Base-by-base conservation (phyloP, 2,329 filamentous ascomycete genomes). In the Pseudocercospora eumusae region DNA sequence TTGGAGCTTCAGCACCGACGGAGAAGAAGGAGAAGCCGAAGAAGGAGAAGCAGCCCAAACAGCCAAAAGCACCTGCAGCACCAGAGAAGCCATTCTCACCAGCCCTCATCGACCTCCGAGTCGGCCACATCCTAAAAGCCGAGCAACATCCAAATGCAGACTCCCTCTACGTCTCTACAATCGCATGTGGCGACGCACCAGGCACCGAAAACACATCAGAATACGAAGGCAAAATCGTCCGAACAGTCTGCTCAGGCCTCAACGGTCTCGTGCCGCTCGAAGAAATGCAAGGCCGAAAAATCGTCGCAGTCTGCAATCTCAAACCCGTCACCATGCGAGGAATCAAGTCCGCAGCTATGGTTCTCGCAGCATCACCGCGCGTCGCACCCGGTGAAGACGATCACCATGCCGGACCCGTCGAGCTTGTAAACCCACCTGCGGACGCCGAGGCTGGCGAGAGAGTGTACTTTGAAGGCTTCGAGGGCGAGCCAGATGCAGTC, bases 291-390 rank as follows among this genome's bases (percentile, higher is more conserved):
- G 88, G 88, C 74, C 91, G 95, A 76, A 96, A 96, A 81, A 91
- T 99, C 64, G 86, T 99, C 31, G 91, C 95, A 0, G 93, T 99
- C 21, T 96, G 92, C 83, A 99, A 99, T 79, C 86, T 99, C 70
- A 99, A 99, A 84, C 95, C 95, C 56, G 95, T 98, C 77, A 99
- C 96, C 78, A 99, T 99, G 95, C 91, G 95, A 67, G 95, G 95
- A 69, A 85, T 91, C 75, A 89, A 89, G 75, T 89, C 84, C 31
- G 83, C 79, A 59, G 89, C 93, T 73, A 98, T 99, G 95, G 95
- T 99, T 15, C 85, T 99, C 42, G 95, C 95, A 9, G 95, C 95
- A 2, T 96, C 92, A 18, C 95, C 93, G n/a, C 83, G 84, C 63
- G 77, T 90, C 53, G 87, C 88, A 73, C 90, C 93, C 73, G 93